Evolutionary conservation across 2,329 filamentous ascomycete genomes (phyloP), one percentile per base, ranked within the genome.

Genomic region (Colletotrichum nymphaeae): DNA sequence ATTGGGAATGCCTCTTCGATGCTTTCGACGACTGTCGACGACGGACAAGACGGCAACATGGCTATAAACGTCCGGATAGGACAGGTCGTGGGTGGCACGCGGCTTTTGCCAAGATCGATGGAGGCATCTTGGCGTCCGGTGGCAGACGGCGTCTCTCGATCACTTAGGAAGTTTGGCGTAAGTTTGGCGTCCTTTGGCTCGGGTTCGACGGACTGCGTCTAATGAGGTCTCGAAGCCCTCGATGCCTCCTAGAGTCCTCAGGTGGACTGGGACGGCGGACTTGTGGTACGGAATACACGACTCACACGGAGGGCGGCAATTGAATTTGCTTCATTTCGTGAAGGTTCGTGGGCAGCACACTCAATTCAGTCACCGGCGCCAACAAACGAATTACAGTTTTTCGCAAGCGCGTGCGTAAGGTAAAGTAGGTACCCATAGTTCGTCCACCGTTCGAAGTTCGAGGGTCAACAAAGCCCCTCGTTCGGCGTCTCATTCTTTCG

Each of bases 121-220:
- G 53, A 46, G 70, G 56, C 19, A 24, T 56, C 66, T 69, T 72
- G 70, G 70, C 70, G 59, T n/a, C 59, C 30, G 55, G 59, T 46
- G 66, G 55, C 53, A 46, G 60, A 66, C 30, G 49, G 19, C 14
- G 63, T 37, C 14, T 58, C n/a, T 26, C n/a, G 12, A n/a, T 12
- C 35, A 42, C 59, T 16, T 22, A 32, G 37, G 49, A 26, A 22
- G 22, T 30, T n/a, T 22, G 6, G 42, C 22, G 28, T 52, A 19
- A 22, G 22, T 30, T n/a, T 22, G 6, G 42, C 22, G 28, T 52
- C 19, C 49, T 52, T 19, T 32, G 26, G 26, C 26, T 24, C 26
- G 52, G 49, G 6, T 19, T 35, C 24, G 35, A 46, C 26, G 32
- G n/a, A 62, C n/a, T 35, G 55, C 37, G 63, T 57, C 56, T 63